A percentile compares a stretch with the other conserved stretches of the same genome.
These are phyloP conservation scores for Parastagonospora nodorum DNA, from an alignment of 2,329 filamentous ascomycete species.

Conservation along the genomic window DNA sequence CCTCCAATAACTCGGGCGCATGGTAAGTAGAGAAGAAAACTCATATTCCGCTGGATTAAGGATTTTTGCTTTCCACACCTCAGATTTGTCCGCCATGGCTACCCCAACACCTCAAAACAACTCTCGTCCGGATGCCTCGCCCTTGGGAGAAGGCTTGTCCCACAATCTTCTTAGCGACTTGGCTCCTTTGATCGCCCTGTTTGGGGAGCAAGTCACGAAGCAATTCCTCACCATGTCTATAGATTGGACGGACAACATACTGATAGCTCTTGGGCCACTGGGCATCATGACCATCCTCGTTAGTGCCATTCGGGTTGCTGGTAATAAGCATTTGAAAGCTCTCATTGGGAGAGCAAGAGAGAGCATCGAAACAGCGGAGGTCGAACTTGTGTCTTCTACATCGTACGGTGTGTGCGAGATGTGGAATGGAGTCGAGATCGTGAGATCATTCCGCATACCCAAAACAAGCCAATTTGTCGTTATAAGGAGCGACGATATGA, in stretches of 20 bases:
- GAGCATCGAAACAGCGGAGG: conserved; percentile 39
- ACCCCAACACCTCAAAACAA: too few species aligned
- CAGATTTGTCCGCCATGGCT: too few species aligned
- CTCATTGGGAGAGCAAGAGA: conserved; percentile 50
- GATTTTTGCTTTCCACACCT: too few species aligned
- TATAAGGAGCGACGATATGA: too few species aligned
- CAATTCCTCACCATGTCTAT: conserved; percentile 40
- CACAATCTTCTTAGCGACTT: conserved; percentile 49
- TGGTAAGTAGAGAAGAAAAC: too few species aligned
- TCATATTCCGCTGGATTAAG: too few species aligned
- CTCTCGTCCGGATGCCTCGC: too few species aligned
- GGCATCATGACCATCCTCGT: conserved; percentile 50
- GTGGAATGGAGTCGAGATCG: neutral
- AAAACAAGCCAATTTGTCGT: too few species aligned
- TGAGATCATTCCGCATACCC: too few species aligned
- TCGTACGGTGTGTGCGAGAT: conserved; percentile 22
- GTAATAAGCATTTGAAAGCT: conserved; percentile 37
- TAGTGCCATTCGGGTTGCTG: conserved; percentile 37
- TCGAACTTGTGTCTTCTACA: conserved; percentile 51
- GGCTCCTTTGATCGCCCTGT: conserved; percentile 26
- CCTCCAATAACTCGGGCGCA: too few species aligned
- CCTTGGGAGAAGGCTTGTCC: conserved; percentile 38
- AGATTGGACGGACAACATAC: conserved; percentile 31
- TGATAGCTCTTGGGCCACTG: conserved; percentile 45
- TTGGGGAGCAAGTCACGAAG: conserved; percentile 39